These are phyloP conservation scores for Ophiocytium majus DNA, from an alignment of 352 stramenopile genomes.

Conservation along the genomic window DNA sequence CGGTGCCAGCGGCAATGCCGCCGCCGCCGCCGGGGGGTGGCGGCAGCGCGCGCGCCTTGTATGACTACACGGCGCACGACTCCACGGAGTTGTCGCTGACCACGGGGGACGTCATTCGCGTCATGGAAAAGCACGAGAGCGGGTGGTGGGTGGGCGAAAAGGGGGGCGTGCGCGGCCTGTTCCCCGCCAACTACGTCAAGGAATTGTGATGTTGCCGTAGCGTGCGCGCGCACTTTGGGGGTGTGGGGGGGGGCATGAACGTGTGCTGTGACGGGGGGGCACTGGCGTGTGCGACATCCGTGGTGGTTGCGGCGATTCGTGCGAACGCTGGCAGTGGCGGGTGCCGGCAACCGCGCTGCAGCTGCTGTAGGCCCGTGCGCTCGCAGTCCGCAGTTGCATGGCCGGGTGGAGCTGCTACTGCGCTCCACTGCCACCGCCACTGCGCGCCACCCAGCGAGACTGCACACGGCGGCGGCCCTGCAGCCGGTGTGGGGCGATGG, in stretches of 20 bases:
- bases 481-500: too few species aligned
- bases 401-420: neutral
- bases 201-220: neutral
- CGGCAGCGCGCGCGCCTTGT: slow-evolving; percentile 27
- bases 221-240: too few species aligned
- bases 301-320: too few species aligned
- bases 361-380: neutral
- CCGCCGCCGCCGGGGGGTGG: slow-evolving; percentile 17
- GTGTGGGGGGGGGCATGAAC: neutral
- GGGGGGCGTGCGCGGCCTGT: slow-evolving; percentile 31
- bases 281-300: neutral
- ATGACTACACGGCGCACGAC: slow-evolving; percentile 36
- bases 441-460: too few species aligned
- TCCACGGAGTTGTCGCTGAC: slow-evolving; percentile 40
- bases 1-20: neutral
- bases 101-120: slow-evolving; percentile 31
- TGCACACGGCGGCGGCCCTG: too few species aligned
- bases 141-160: slow-evolving; percentile 50
- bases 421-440: neutral
- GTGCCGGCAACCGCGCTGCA: neutral
- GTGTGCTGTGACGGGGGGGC: neutral
- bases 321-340: too few species aligned
- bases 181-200: slow-evolving; percentile 52
- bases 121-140: slow-evolving; percentile 38
- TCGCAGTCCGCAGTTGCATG: neutral